Evolutionary conservation across 23 red algal genomes (phyloP).

Genomic region (Pyropia yezoensis): DNA sequence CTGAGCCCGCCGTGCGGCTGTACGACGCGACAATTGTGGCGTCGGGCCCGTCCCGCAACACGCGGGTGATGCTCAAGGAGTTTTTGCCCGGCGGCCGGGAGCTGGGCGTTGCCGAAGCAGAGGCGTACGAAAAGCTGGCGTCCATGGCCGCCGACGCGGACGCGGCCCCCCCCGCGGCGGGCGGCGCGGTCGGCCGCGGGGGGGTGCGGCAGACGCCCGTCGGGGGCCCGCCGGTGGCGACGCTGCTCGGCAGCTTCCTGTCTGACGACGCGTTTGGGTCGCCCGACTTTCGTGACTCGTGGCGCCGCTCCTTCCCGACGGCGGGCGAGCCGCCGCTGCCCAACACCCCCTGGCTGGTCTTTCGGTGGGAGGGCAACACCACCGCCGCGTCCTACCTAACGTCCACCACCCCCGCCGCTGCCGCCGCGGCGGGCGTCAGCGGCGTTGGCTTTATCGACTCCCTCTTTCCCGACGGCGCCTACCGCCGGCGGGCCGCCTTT

Average conservation of each 20-base stretch:
- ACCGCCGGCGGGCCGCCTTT: conserved; percentile 20
- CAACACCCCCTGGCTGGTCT: conserved; percentile 68
- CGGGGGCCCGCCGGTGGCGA: conserved; percentile 28
- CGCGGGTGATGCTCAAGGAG: conserved; percentile 74
- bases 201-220: not conserved
- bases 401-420: conserved; percentile 10
- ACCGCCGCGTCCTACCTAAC: conserved; percentile 10
- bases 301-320: conserved; percentile 45
- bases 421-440: conserved; percentile 2
- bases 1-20: conserved; percentile 33
- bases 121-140: conserved; percentile 49
- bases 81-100: conserved; percentile 47
- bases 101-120: conserved; percentile 55
- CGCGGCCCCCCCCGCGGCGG: not conserved
- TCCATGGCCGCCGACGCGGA: conserved; percentile 9
- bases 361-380: conserved; percentile 70
- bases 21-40: conserved; percentile 52
- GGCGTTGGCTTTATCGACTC: conserved; percentile 25
- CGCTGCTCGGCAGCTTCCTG: conserved; percentile 58
- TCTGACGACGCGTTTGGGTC: conserved; percentile 37
- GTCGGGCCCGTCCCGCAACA: conserved; percentile 20
- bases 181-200: too few species aligned
- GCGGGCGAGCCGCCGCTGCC: conserved; percentile 29
- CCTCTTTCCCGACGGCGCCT: conserved; percentile 26
- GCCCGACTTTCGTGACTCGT: conserved; percentile 23